Base-by-base conservation (phyloP, 495 filamentous ascomycete species). In the Tuber melanosporum region DNA sequence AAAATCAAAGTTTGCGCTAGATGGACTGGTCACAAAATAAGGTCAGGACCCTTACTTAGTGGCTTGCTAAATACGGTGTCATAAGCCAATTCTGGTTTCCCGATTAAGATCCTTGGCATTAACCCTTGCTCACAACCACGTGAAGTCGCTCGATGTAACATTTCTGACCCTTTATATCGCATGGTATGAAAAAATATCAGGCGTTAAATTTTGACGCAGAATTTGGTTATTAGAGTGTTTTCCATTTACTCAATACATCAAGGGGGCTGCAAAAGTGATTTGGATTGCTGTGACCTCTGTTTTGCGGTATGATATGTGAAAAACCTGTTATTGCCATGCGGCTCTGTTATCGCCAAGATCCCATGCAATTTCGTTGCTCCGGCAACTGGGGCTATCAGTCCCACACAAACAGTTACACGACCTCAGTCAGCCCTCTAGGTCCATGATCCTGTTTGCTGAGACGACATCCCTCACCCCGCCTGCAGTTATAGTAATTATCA, bases 341-440 rank as follows among this genome's bases (percentile, higher is more conserved):
- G 57, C 57, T 66, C 57, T 66, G 57, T 17, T 19, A 17, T 36
- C 26, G 26, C 57, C 3, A 36, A 6, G 57, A 66, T 66, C 5
- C 14, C 26, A 4, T 36, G 32, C 14, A 17, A 8, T 6, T 36
- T 36, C 32, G 57, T 66, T 66, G 57, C 57, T 19, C n/a, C 57
- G 32, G 57, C 57, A 66, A 66, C 57, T 32, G 14, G 12, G 7
- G 15, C 17, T 32, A 1, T 36, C 14, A 0, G 26, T 66, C 26
- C 57, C 57, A 66, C 32, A 66, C 57, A 66, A 66, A 66, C 57
- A 66, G 57, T 66, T 66, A 36, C 57, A 32, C 57, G 57, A 36
- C 57, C 12, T 62, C n/a, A 41, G 39, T 41, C 39, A 3, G 52
- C 52, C 10, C 10, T 32, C 15, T 32, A 14, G 12, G 52, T 5